Evolutionary conservation across 2,329 filamentous ascomycete species (phyloP).

Genomic region (Clonostachys rosea): DNA sequence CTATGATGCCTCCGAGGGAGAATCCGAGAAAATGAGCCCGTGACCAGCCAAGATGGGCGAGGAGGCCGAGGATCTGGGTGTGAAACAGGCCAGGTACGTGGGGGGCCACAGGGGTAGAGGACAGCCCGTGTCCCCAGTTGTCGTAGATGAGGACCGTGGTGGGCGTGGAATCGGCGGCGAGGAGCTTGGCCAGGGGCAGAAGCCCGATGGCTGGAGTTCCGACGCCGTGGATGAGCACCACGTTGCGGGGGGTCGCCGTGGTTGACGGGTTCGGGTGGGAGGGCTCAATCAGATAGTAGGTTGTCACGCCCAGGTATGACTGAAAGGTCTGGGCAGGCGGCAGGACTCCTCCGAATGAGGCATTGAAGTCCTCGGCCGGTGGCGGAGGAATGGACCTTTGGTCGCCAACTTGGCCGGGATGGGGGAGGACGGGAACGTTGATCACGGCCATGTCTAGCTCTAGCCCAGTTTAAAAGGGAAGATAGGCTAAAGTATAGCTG

Average conservation of each 20-base stretch:
- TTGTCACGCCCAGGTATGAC: too few relatives aligned
- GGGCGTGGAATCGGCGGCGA: constrained; percentile 25
- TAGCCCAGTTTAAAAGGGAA: too few relatives aligned
- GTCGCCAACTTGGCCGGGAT: too few relatives aligned
- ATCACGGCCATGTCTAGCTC: too few relatives aligned
- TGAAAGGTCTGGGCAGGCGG: too few relatives aligned
- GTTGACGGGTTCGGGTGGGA: too few relatives aligned
- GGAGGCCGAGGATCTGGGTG: constrained; percentile 25
- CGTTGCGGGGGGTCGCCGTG: constrained; percentile 1
- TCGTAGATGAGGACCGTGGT: constrained; percentile 38
- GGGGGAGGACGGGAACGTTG: too few relatives aligned
- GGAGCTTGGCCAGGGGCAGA: constrained; percentile 27
- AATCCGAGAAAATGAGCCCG: constrained; percentile 39
- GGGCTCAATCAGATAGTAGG: too few relatives aligned
- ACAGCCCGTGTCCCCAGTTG: constrained; percentile 49
- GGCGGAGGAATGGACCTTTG: too few relatives aligned
- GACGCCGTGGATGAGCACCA: constrained; percentile 44
- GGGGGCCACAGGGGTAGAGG: constrained; percentile 34
- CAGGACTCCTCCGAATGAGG: too few relatives aligned
- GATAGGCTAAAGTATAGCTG: too few relatives aligned
- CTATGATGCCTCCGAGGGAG: constrained; percentile 40
- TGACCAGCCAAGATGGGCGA: constrained; percentile 33
- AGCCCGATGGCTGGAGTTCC: constrained; percentile 45
- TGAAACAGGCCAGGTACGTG: constrained; percentile 38
- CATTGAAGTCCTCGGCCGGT: too few relatives aligned